Evolutionary conservation across 2,329 filamentous ascomycete species (phyloP).

Genomic region (Plectosphaerella plurivora): DNA sequence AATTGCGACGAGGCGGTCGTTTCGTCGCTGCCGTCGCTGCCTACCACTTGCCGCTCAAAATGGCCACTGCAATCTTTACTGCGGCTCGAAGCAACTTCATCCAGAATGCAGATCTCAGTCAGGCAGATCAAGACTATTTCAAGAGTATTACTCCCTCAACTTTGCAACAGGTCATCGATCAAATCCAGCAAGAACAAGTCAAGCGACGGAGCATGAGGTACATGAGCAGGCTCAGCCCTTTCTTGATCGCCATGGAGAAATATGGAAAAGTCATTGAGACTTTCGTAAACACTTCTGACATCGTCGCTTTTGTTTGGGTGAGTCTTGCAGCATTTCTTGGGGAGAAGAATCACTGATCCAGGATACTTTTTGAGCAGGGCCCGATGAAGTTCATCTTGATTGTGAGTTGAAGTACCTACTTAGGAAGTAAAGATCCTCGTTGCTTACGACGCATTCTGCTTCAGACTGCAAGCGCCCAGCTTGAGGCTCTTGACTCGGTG

Average conservation of each 20-base stretch:
- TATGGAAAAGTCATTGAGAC: background rate
- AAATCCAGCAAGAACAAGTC: background rate
- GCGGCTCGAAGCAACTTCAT: too few relatives aligned
- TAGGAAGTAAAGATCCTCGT: background rate
- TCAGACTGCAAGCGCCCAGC: background rate
- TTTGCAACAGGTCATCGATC: too few relatives aligned
- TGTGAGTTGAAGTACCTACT: background rate
- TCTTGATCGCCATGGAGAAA: background rate
- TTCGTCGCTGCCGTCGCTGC: too few relatives aligned
- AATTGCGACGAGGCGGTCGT: too few relatives aligned
- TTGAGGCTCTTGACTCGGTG: background rate
- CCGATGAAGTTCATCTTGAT: background rate
- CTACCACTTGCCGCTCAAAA: too few relatives aligned
- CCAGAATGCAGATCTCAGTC: too few relatives aligned
- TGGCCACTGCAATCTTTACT: too few relatives aligned
- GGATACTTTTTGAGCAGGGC: background rate
- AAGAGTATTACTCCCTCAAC: too few relatives aligned
- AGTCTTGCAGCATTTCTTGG: background rate
- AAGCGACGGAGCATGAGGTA: background rate
- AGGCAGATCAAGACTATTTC: too few relatives aligned
- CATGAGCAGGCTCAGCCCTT: background rate
- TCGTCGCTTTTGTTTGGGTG: background rate
- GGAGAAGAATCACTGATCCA: background rate
- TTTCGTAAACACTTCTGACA: background rate
- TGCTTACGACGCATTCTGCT: background rate